Evolutionary conservation across 1,139 yeast species (phyloP).

Genomic region (Komagataea norvegica): DNA sequence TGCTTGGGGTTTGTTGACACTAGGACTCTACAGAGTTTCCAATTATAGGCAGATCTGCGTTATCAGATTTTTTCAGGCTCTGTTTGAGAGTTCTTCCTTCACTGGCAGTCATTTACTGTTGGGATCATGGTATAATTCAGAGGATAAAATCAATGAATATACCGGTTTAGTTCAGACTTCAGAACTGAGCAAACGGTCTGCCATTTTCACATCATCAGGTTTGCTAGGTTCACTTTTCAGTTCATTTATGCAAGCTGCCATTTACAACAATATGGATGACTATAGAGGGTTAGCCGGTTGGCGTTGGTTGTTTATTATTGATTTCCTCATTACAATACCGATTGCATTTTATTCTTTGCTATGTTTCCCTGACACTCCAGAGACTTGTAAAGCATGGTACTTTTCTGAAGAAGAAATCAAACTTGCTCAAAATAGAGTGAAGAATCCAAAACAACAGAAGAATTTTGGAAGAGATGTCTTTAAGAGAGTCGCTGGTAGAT

Average conservation of each 20-base stretch:
- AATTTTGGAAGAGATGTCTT: slow-evolving; percentile 41
- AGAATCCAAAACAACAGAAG: slow-evolving; percentile 36
- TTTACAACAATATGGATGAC: slow-evolving; percentile 44
- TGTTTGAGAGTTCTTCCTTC: slow-evolving; percentile 52
- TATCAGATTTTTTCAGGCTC: slow-evolving; percentile 50
- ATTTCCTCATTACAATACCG: slow-evolving; percentile 51
- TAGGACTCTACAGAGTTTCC: slow-evolving; percentile 44
- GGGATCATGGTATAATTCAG: slow-evolving; percentile 47
- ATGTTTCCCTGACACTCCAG: slow-evolving; percentile 57
- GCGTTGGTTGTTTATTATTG: slow-evolving; percentile 68
- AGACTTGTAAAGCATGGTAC: slow-evolving; percentile 38
- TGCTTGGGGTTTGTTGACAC: slow-evolving; percentile 51
- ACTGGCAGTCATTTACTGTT: slow-evolving; percentile 49
- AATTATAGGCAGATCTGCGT: slow-evolving; percentile 43
- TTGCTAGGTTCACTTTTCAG: slow-evolving; percentile 49
- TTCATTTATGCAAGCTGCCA: slow-evolving; percentile 59
- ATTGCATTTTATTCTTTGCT: slow-evolving; percentile 50
- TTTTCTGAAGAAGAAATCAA: slow-evolving; percentile 36
- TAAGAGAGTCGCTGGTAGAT: slow-evolving; percentile 45
- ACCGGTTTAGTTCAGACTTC: slow-evolving; percentile 22
- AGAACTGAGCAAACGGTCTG: slow-evolving; percentile 45
- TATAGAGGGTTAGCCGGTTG: slow-evolving; percentile 50
- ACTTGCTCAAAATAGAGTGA: slow-evolving; percentile 36
- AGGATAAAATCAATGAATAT: slow-evolving; percentile 20
- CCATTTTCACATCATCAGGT: slow-evolving; percentile 50